Evolutionary conservation across 306 rosid genomes (phyloP).

Genomic region (Spatholobus suberectus): DNA sequence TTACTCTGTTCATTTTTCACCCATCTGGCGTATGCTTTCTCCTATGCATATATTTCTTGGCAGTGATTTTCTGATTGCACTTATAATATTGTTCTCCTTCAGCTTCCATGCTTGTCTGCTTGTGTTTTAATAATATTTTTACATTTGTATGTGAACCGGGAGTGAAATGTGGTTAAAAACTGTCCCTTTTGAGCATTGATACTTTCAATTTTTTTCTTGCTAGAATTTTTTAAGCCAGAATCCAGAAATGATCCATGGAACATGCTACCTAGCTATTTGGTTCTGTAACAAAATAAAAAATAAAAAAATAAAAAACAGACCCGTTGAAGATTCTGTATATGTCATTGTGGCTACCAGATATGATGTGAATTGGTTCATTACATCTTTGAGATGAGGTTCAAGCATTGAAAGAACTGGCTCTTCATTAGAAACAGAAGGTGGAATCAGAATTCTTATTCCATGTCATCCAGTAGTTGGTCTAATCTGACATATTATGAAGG

Average conservation of each 20-base stretch:
- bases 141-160: not conserved
- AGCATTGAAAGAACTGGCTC: not conserved
- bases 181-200: not conserved
- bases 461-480: not conserved
- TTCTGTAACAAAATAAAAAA: not conserved
- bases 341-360: not conserved
- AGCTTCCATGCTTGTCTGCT: not conserved
- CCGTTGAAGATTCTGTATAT: not conserved
- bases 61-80: not conserved
- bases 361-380: not conserved
- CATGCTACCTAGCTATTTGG: not conserved
- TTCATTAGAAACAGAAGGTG: not conserved
- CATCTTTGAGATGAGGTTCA: not conserved
- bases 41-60: not conserved
- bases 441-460: not conserved
- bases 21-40: not conserved
- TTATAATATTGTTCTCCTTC: not conserved
- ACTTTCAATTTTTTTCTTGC: not conserved
- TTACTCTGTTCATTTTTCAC: not conserved
- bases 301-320: not conserved
- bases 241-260: not conserved
- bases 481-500: not conserved
- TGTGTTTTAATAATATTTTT: not conserved
- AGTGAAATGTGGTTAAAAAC: not conserved
- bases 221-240: not conserved